A percentile compares a stretch with the other conserved stretches of the same genome.
Evolutionary conservation across 2,329 filamentous ascomycete species (phyloP).

Genomic region (Chaetomiaceae sp.): DNA sequence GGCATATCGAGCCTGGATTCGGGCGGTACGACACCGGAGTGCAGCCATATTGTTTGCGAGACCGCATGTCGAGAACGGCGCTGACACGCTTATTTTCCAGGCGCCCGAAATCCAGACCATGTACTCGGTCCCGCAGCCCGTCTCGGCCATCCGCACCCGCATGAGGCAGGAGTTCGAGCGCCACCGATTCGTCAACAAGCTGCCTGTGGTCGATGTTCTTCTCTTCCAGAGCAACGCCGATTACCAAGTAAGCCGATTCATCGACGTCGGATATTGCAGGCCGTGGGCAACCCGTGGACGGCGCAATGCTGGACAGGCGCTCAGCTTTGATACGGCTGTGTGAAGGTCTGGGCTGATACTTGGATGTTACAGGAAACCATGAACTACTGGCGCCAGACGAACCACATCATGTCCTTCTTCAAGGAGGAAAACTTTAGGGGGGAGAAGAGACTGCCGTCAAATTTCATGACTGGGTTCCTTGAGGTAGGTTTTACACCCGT

Average conservation of each 20-base stretch:
- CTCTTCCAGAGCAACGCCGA: conserved; percentile 88
- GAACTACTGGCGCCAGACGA: conserved; percentile 98
- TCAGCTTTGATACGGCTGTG: not conserved
- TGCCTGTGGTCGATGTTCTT: conserved; percentile 82
- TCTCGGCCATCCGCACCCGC: conserved; percentile 84
- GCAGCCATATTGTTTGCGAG: not conserved
- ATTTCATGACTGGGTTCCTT: conserved; percentile 91
- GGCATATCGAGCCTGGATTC: conserved; percentile 92
- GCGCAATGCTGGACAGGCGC: not conserved
- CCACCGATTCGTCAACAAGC: conserved; percentile 86
- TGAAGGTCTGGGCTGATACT: conserved; percentile 1
- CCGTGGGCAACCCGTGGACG: conserved; percentile 12
- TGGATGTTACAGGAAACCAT: conserved; percentile 72
- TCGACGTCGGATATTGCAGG: no score
- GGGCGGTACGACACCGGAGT: conserved; percentile 68
- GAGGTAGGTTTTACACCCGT: conserved; percentile 60
- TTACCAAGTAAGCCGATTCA: conserved; percentile 68
- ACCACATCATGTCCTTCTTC: conserved; percentile 96
- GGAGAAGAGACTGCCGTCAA: conserved; percentile 73
- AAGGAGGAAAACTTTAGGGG: conserved; percentile 74
- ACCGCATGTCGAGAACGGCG: not conserved
- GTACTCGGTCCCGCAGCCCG: conserved; percentile 88
- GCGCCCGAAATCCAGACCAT: conserved; percentile 95
- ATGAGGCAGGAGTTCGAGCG: conserved; percentile 96
- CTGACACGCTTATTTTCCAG: conserved; percentile 42